phyloP scores from a whole-genome alignment of 192 early-diverging fungal species.

The Backusella psychrophila region DNA sequence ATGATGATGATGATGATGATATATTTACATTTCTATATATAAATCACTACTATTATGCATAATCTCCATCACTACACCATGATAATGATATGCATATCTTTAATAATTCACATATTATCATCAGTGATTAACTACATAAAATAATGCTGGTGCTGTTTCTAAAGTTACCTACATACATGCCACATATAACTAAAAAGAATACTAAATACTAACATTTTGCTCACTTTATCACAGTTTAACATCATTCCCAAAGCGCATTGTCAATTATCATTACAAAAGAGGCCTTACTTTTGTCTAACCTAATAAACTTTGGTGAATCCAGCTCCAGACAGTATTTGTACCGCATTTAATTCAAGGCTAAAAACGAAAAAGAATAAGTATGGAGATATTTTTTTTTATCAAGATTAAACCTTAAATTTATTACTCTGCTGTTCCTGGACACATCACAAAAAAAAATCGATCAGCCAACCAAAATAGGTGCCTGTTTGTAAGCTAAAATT shows the following conservation, averaged over 20 bases:
- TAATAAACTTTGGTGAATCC: background rate
- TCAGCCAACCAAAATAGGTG: background rate
- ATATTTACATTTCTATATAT: background rate
- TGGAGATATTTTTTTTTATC: background rate
- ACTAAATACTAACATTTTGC: too few relatives aligned
- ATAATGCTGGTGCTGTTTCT: background rate
- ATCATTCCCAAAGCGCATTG: too few relatives aligned
- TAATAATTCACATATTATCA: background rate
- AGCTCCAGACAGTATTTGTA: background rate
- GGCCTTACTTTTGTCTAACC: background rate
- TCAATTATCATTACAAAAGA: background rate
- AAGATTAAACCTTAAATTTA: background rate
- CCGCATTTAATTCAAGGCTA: background rate
- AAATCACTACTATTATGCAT: background rate
- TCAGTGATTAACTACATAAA: background rate
- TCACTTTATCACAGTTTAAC: too few relatives aligned
- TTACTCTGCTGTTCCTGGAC: background rate
- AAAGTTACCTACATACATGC: background rate
- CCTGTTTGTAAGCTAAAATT: background rate
- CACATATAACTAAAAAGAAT: background rate
- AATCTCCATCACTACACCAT: background rate
- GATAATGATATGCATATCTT: background rate
- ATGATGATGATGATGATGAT: background rate
- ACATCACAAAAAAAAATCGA: background rate
- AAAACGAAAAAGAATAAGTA: background rate